phyloP scores from a whole-genome alignment of 805 yeast genomes.

The Ogataea pignaliae region DNA sequence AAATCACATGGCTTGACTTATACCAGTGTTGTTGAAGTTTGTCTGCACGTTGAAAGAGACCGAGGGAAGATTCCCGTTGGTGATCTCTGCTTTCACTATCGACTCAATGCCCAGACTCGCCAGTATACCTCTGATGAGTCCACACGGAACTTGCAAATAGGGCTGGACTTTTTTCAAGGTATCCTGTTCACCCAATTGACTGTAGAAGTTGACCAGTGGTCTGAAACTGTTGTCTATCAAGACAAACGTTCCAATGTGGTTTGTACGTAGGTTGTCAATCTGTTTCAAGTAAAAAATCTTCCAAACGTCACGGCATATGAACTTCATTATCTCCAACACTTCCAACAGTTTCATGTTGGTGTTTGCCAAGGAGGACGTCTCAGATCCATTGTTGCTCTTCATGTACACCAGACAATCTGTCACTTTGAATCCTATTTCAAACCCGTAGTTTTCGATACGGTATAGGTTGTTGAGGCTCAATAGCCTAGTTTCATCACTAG shows the following conservation, averaged over 20 bases:
- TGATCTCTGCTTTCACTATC: slow-evolving; percentile 58
- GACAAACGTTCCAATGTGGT: slow-evolving; percentile 82
- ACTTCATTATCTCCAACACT: slow-evolving; percentile 80
- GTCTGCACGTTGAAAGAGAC: slow-evolving; percentile 76
- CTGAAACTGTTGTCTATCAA: slow-evolving; percentile 65
- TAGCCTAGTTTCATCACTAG: slow-evolving; percentile 30
- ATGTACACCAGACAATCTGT: slow-evolving; percentile 26
- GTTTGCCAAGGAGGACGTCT: slow-evolving; percentile 2
- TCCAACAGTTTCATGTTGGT: slow-evolving; percentile 41
- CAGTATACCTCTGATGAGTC: slow-evolving; percentile 68
- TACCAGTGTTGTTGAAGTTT: slow-evolving; percentile 7
- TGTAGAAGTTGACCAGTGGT: slow-evolving; percentile 47
- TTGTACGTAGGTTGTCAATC: slow-evolving; percentile 88
- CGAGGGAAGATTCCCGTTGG: slow-evolving; percentile 46
- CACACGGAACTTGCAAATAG: slow-evolving; percentile 70
- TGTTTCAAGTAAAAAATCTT: slow-evolving; percentile 72
- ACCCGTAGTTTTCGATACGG: slow-evolving; percentile 70
- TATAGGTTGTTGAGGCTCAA: slow-evolving; percentile 47
- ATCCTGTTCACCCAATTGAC: slow-evolving; percentile 39
- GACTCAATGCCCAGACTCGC: slow-evolving; percentile 66
- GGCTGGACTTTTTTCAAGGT: slow-evolving; percentile 40
- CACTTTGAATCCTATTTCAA: slow-evolving; percentile 34
- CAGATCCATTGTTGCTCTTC: slow-evolving; percentile 13
- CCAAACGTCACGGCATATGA: slow-evolving; percentile 92
- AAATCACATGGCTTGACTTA: not conserved